Base-by-base conservation (phyloP, 164 flowering plant species). In the Macadamia tetraphylla region DNA sequence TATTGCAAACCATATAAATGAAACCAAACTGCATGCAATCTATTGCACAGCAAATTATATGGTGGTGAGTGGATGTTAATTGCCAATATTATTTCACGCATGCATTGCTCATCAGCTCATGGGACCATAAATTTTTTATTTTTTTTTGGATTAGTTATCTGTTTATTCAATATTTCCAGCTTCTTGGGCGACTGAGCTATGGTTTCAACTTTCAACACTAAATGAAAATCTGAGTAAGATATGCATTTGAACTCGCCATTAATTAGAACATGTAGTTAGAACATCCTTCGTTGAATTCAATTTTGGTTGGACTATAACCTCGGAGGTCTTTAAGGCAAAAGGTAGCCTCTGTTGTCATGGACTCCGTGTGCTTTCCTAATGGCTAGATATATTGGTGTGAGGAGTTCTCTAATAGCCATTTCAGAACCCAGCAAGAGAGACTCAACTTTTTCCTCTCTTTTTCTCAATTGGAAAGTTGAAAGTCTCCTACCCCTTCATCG, bases 371-470 rank as follows among this genome's bases (percentile, higher is more conserved):
- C 9, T 6, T 9, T 6, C 48, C 48, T 43, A 43, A 9, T 6
- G 6, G 48, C 30, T 29, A 18, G 63, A 62, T 42, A 53, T 46
- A 35, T 52, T 46, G 51, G 9, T 46, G 13, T 11, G 51, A 46
- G 51, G 51, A 46, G 71, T 65, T 74, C 23, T 68, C 68, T 40
- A 49, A 58, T 35, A 46, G 18, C 71, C 63, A 64, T 67, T 63
- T 63, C 63, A 60, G 42, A 62, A 58, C 74, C 77, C 40, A 75
- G 58, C 82, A 78, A 69, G 69, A 10, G 63, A 62, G 64, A 43
- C 8, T 35, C 23, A 64, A 71, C 82, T 1, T 75, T 80, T 80
- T 80, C 63, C 29, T 62, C 51, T 65, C 73, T 71, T 77, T 76
- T 64, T 67, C 77, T 73, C 9, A 11, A 68, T 32, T 18, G 62